A percentile compares a stretch with the other conserved stretches of the same genome.
Evolutionary conservation across 1,139 yeast species (phyloP).

Genomic region (Arxiozyma heterogenica): DNA sequence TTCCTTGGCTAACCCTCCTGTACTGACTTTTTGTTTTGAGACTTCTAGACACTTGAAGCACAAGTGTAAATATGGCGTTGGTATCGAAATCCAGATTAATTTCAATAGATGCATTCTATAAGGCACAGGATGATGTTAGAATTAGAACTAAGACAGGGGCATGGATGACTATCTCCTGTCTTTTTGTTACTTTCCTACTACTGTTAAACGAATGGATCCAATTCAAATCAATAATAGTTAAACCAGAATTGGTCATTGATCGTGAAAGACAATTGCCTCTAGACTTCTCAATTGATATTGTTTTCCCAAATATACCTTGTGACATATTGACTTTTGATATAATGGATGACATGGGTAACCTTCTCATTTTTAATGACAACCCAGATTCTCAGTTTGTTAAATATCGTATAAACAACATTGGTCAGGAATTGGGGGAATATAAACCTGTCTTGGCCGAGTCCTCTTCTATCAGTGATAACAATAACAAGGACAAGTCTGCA

Average conservation of each 20-base stretch:
- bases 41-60: not conserved
- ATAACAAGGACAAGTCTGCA: slow-evolving; percentile 28
- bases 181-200: slow-evolving; percentile 51
- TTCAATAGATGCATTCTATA: slow-evolving; percentile 71
- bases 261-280: slow-evolving; percentile 68
- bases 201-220: slow-evolving; percentile 68
- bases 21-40: too few species aligned
- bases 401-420: slow-evolving; percentile 43
- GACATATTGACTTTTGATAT: slow-evolving; percentile 53
- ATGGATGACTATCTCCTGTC: slow-evolving; percentile 65
- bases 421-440: slow-evolving; percentile 18
- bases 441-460: slow-evolving; percentile 35
- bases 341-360: slow-evolving; percentile 80
- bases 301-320: slow-evolving; percentile 82
- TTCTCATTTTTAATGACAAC: slow-evolving; percentile 52
- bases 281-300: slow-evolving; percentile 69
- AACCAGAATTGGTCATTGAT: slow-evolving; percentile 85
- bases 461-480: slow-evolving; percentile 7
- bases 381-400: slow-evolving; percentile 64
- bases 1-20: too few species aligned
- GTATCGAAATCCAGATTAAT: slow-evolving; percentile 15
- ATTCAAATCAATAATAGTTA: slow-evolving; percentile 54
- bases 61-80: not conserved
- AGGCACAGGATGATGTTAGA: slow-evolving; percentile 88
- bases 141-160: slow-evolving; percentile 88